These are phyloP conservation scores for Beauveria sp. DNA, from an alignment of 2,329 filamentous ascomycete species.

Conservation along the genomic window DNA sequence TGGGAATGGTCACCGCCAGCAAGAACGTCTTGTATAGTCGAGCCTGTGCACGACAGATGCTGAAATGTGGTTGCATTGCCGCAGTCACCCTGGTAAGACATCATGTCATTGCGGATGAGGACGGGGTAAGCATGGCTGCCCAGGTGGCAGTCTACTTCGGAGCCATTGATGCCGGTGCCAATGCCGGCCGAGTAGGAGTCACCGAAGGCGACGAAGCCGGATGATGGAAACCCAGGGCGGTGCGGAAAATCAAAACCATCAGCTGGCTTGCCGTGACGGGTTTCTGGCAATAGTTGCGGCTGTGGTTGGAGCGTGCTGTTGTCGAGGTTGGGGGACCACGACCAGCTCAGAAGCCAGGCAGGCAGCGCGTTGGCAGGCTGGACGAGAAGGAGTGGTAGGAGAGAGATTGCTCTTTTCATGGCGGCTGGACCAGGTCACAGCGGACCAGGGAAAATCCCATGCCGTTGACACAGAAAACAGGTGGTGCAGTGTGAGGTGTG, in stretches of 20 bases:
- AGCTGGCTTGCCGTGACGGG: background rate
- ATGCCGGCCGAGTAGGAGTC: constrained; percentile 43
- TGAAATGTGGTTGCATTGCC: constrained; percentile 27
- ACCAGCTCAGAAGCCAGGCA: constrained; percentile 4
- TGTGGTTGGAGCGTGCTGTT: background rate
- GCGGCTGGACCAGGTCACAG: background rate
- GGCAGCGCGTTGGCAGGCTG: background rate
- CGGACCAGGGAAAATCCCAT: background rate
- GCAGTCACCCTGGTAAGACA: constrained; percentile 14
- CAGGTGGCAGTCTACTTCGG: constrained; percentile 33
- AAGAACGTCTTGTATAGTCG: constrained; percentile 33
- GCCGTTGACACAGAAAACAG: background rate
- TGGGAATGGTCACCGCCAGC: constrained; percentile 29
- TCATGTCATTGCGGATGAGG: constrained; percentile 32
- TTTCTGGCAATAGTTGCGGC: background rate
- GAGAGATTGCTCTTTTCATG: background rate
- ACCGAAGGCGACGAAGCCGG: constrained; percentile 35
- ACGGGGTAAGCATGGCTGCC: constrained; percentile 34
- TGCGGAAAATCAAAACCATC: constrained; percentile 11
- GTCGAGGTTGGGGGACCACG: background rate
- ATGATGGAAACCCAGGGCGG: constrained; percentile 12
- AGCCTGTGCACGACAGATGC: constrained; percentile 39
- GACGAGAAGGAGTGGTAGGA: background rate
- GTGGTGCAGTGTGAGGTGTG: background rate
- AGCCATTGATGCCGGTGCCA: constrained; percentile 33